Conservation (phyloP, 164 flowering plant species). For the Tinospora cordifolia region DNA sequence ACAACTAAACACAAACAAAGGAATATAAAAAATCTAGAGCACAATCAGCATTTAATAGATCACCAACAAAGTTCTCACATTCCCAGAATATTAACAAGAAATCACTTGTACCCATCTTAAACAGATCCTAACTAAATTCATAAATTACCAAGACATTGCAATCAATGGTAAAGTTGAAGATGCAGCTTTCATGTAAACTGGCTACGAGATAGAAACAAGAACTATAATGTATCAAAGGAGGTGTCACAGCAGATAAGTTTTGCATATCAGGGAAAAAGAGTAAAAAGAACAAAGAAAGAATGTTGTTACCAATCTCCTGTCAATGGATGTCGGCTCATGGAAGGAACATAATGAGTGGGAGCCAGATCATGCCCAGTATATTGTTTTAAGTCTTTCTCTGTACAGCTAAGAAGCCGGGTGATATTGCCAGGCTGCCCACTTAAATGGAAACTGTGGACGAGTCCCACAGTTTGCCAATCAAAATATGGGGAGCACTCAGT, state of each 20-base stretch:
- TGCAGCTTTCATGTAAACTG: background rate
- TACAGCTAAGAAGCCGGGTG: constrained; percentile 93
- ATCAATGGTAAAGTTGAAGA: background rate
- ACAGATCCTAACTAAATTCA: background rate
- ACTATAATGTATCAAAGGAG: background rate
- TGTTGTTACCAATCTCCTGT: constrained; percentile 83
- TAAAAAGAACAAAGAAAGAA: constrained; percentile 1
- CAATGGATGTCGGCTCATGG: constrained; percentile 90
- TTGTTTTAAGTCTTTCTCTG: constrained; percentile 65
- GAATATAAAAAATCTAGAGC: background rate
- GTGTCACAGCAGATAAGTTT: background rate
- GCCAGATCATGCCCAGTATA: constrained; percentile 86
- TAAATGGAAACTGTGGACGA: constrained; percentile 77
- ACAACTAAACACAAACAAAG: background rate
- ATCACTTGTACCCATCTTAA: background rate
- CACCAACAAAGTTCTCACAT: background rate
- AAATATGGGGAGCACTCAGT: constrained; percentile 85
- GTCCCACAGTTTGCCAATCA: constrained; percentile 99
- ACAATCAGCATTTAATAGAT: background rate
- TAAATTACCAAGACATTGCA: background rate
- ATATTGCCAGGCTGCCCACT: constrained; percentile 98
- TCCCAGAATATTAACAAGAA: background rate
- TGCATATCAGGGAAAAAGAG: background rate
- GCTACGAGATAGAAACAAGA: background rate
- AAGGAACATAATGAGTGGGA: constrained; percentile 98